Evolutionary conservation across 345 rosid species (phyloP).

Genomic region (Aegle marmelos): DNA sequence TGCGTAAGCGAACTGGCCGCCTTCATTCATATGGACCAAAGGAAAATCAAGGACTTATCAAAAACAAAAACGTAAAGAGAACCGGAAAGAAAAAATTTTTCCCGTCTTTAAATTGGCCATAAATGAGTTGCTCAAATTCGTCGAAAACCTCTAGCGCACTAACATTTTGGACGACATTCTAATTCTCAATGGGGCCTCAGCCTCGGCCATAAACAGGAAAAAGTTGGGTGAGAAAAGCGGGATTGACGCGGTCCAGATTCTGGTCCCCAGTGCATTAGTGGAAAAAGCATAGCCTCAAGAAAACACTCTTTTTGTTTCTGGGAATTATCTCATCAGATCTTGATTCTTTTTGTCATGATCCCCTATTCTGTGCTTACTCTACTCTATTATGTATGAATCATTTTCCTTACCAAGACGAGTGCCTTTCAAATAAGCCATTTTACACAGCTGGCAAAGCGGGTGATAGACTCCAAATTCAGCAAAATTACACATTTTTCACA

Average conservation of each 20-base stretch:
- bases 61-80: background rate
- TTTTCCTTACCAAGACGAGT: background rate
- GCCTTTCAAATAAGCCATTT: slow-evolving; percentile 14
- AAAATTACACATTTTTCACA: background rate
- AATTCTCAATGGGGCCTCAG: background rate
- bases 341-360: background rate
- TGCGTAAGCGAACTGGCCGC: background rate
- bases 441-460: slow-evolving; percentile 8
- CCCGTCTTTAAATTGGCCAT: background rate
- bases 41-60: background rate
- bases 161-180: background rate
- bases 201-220: too few species aligned
- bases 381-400: background rate
- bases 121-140: background rate
- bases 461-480: background rate
- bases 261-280: background rate
- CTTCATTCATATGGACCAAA: background rate
- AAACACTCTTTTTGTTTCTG: too few species aligned
- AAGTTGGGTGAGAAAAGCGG: too few species aligned
- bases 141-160: background rate
- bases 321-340: background rate
- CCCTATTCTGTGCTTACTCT: background rate
- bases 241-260: background rate
- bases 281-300: background rate
- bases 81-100: too few species aligned